phyloP scores from a whole-genome alignment of 768 basidiomycete genomes.

The Boletus huronensis region DNA sequence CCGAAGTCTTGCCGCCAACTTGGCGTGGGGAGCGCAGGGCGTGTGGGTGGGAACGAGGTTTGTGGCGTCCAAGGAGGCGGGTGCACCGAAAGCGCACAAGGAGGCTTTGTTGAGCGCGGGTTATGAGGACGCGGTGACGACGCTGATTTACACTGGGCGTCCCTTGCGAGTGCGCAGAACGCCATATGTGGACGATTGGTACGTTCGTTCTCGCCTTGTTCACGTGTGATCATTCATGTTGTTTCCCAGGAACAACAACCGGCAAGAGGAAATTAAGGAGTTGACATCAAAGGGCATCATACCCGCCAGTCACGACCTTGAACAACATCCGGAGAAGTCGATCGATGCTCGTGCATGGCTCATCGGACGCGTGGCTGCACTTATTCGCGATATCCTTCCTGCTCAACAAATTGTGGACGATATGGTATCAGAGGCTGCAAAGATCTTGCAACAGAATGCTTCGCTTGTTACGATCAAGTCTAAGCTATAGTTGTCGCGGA shows the following conservation, averaged over 20 bases:
- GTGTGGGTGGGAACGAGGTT: slow-evolving; percentile 92
- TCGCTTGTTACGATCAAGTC: slow-evolving; percentile 42
- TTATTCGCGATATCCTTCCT: slow-evolving; percentile 73
- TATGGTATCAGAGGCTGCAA: slow-evolving; percentile 64
- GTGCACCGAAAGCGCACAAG: slow-evolving; percentile 83
- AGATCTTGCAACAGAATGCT: slow-evolving; percentile 41
- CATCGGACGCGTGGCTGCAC: slow-evolving; percentile 77
- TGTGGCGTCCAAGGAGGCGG: slow-evolving; percentile 77
- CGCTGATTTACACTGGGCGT: slow-evolving; percentile 87
- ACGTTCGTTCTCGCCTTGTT: slow-evolving; percentile 17
- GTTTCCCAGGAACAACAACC: slow-evolving; percentile 62
- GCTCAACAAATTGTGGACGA: slow-evolving; percentile 80
- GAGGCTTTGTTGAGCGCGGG: slow-evolving; percentile 66
- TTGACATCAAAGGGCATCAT: slow-evolving; percentile 82
- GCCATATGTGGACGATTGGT: slow-evolving; percentile 84
- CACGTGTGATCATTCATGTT: neutral
- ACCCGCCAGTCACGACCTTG: slow-evolving; percentile 66
- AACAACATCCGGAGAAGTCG: slow-evolving; percentile 80
- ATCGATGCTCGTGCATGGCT: slow-evolving; percentile 67
- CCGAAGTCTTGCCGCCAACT: slow-evolving; percentile 79
- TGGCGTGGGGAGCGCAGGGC: slow-evolving; percentile 85
- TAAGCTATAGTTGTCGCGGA: slow-evolving; percentile 40
- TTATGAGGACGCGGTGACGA: slow-evolving; percentile 76
- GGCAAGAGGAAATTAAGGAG: slow-evolving; percentile 76
- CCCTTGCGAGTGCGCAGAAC: slow-evolving; percentile 84